Percentiles rank a stretch among this genome's conserved stretches.
phyloP scores from a whole-genome alignment of 306 rosid genomes.

The apple (Malus domestica) region DNA sequence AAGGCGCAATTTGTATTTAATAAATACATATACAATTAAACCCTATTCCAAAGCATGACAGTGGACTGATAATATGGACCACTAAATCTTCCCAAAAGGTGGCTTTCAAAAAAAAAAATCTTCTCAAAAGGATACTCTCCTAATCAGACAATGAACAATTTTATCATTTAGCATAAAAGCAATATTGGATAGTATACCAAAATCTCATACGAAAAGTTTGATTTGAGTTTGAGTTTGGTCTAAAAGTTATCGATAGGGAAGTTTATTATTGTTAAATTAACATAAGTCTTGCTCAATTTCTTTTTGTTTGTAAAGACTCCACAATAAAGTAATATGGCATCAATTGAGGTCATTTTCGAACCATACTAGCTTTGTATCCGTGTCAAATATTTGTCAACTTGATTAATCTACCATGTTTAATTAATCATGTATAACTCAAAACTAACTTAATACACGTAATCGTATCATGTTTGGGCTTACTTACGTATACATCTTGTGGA shows the following conservation, averaged over 20 bases:
- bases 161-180: neutral
- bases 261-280: neutral
- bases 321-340: neutral
- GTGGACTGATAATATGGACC: neutral
- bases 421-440: neutral
- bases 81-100: neutral
- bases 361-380: neutral
- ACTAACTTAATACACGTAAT: neutral
- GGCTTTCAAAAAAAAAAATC: neutral
- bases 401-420: neutral
- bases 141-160: constrained; percentile 3
- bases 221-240: neutral
- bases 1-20: too few relatives aligned
- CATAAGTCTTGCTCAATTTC: neutral
- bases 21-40: neutral
- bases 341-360: neutral
- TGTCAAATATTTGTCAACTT: neutral
- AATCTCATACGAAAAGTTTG: neutral
- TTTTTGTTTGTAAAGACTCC: neutral
- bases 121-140: neutral
- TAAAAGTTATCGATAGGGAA: neutral
- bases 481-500: neutral
- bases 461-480: neutral
- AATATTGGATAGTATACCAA: neutral
- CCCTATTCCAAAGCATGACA: neutral